A percentile compares a stretch with the other conserved stretches of the same genome.
These are phyloP conservation scores for Endocalyx cinctus DNA, from an alignment of 2,329 filamentous ascomycete genomes.

Conservation along the genomic window DNA sequence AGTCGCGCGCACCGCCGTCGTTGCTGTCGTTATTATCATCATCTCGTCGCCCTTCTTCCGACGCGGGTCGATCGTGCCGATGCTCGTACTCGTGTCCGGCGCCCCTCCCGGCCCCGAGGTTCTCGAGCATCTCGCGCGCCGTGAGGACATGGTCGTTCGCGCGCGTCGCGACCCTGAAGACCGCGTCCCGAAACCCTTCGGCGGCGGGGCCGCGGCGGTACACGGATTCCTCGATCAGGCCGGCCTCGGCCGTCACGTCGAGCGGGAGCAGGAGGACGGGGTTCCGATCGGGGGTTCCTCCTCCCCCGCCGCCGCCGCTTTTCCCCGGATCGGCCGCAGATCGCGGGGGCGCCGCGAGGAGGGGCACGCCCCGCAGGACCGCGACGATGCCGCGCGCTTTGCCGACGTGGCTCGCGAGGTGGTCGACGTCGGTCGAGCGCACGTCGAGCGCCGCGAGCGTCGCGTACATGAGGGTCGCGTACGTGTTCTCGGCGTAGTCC, in stretches of 20 bases:
- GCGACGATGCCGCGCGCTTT: conserved; percentile 88
- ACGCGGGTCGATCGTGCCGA: conserved; percentile 63
- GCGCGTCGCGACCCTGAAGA: conserved; percentile 87
- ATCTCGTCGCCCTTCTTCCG: conserved; percentile 25
- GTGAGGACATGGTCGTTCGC: conserved; percentile 96
- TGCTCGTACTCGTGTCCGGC: conserved; percentile 89
- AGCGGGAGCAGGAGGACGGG: conserved; percentile 72
- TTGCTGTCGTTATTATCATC: conserved; percentile 35
- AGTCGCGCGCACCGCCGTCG: no score
- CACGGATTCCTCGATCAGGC: conserved; percentile 83
- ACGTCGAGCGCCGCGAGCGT: conserved; percentile 76
- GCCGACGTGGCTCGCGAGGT: conserved; percentile 90
- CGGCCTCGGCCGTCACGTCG: conserved; percentile 80
- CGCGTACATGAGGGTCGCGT: conserved; percentile 86
- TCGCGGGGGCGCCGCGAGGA: conserved; percentile 74
- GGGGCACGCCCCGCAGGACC: conserved; percentile 78
- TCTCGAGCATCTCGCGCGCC: conserved; percentile 83
- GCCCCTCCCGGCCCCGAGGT: conserved; percentile 66
- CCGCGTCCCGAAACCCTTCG: conserved; percentile 76
- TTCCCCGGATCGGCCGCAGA: conserved; percentile 39
- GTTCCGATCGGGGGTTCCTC: no score
- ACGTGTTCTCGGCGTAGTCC: conserved; percentile 89
- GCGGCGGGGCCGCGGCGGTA: conserved; percentile 76
- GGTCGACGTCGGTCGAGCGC: conserved; percentile 79
- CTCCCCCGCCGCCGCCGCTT: conserved; percentile 29